phyloP scores from a whole-genome alignment of 352 stramenopile species.

The Globisporangium apiculatum region DNA sequence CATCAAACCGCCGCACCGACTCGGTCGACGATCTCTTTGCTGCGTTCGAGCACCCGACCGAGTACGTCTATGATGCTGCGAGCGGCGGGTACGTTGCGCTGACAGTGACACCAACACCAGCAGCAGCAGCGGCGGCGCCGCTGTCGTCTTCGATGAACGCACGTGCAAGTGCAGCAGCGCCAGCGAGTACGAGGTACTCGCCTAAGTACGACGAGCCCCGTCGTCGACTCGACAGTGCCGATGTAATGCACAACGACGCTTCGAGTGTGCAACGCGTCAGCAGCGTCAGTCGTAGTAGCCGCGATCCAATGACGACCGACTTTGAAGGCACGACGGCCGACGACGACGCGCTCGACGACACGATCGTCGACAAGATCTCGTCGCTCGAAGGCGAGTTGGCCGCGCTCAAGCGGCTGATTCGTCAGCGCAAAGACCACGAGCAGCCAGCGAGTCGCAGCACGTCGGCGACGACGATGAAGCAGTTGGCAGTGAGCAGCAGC shows the following conservation, averaged over 20 bases:
- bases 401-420: conserved; percentile 61
- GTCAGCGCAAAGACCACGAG: conserved; percentile 28
- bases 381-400: conserved; percentile 58
- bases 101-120: background rate
- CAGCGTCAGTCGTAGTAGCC: background rate
- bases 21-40: conserved; percentile 73
- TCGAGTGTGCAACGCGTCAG: background rate
- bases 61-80: conserved; percentile 64
- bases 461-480: too few species aligned
- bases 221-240: too few species aligned
- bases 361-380: conserved; percentile 80
- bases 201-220: background rate
- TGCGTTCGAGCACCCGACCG: conserved; percentile 65
- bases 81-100: conserved; percentile 51
- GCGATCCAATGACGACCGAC: background rate
- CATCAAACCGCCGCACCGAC: conserved; percentile 7
- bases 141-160: background rate
- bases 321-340: conserved; percentile 7
- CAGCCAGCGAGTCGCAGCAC: too few species aligned
- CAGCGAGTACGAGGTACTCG: too few species aligned
- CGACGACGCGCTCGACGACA: conserved; percentile 43
- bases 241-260: too few species aligned
- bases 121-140: background rate
- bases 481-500: too few species aligned
- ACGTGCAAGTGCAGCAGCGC: background rate